These are phyloP conservation scores for Leptodontidium sp. DNA, from an alignment of 2,329 filamentous ascomycete species.

Conservation along the genomic window DNA sequence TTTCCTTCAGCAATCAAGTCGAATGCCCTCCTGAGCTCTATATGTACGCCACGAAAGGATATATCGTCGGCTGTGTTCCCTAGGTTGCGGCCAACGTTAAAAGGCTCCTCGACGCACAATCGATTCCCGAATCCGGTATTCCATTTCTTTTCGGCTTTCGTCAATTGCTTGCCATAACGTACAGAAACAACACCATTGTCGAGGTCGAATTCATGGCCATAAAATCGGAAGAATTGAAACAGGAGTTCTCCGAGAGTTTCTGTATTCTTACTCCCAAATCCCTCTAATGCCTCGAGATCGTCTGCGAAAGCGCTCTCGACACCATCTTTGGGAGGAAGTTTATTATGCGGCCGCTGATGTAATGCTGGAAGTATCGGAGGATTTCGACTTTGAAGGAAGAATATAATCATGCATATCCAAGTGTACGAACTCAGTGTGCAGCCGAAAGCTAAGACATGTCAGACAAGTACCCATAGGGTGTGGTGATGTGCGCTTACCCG, in stretches of 20 bases:
- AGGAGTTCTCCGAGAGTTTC: conserved; percentile 86
- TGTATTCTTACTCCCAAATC: conserved; percentile 81
- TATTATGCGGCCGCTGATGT: conserved; percentile 75
- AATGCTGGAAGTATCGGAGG: conserved; percentile 86
- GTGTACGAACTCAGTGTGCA: conserved; percentile 97
- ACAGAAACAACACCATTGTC: conserved; percentile 86
- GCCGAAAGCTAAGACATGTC: conserved; percentile 72
- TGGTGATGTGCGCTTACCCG: conserved; percentile 70
- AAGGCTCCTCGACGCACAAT: conserved; percentile 95
- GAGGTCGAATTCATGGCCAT: conserved; percentile 92
- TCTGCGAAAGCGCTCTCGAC: conserved; percentile 84
- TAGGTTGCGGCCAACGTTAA: conserved; percentile 87
- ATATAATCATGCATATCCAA: conserved; percentile 98
- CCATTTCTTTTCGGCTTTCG: conserved; percentile 90
- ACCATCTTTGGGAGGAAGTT: conserved; percentile 68
- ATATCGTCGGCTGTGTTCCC: conserved; percentile 97
- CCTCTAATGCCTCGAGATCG: conserved; percentile 76
- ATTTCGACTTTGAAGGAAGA: conserved; percentile 88
- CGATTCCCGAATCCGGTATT: conserved; percentile 80
- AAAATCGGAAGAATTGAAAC: conserved; percentile 95
- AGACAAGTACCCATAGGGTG: conserved; percentile 23
- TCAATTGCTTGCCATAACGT: conserved; percentile 78
- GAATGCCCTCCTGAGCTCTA: conserved; percentile 89
- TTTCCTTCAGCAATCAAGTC: conserved; percentile 81
- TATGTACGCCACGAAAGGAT: conserved; percentile 88